phyloP scores from a whole-genome alignment of 805 yeast species.

The Candida sanyiensis region DNA sequence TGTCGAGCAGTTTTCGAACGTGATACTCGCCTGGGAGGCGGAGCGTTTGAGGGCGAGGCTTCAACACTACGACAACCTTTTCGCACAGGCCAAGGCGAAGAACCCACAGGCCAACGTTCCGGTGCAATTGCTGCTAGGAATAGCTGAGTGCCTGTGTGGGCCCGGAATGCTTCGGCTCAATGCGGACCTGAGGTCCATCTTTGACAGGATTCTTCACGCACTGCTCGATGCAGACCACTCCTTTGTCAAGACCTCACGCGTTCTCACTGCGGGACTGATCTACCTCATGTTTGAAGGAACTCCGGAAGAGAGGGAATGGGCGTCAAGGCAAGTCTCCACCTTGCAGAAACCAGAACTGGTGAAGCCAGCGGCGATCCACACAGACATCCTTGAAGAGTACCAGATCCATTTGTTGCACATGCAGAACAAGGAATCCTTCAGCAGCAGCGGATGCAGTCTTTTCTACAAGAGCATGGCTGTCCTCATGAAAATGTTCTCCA shows the following conservation, averaged over 20 bases:
- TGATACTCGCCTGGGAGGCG: slow-evolving; percentile 26
- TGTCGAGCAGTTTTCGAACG: slow-evolving; percentile 19
- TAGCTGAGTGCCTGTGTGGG: slow-evolving; percentile 46
- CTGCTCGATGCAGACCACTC: slow-evolving; percentile 27
- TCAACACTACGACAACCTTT: not conserved
- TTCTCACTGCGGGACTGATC: slow-evolving; percentile 44
- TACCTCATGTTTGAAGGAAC: slow-evolving; percentile 53
- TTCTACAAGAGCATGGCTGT: slow-evolving; percentile 45
- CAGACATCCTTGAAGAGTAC: slow-evolving; percentile 50
- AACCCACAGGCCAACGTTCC: slow-evolving; percentile 12
- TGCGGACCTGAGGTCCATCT: slow-evolving; percentile 30
- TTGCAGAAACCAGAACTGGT: slow-evolving; percentile 11
- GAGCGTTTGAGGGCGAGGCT: slow-evolving; percentile 16
- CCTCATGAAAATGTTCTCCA: slow-evolving; percentile 32
- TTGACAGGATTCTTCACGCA: slow-evolving; percentile 32
- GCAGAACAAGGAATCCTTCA: slow-evolving; percentile 48
- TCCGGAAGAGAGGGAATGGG: slow-evolving; percentile 42
- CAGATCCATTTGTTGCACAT: slow-evolving; percentile 44
- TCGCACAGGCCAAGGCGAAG: not conserved
- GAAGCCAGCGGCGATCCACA: slow-evolving; percentile 23
- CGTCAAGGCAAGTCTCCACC: slow-evolving; percentile 29
- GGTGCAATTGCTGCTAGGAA: slow-evolving; percentile 19
- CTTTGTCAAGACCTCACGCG: slow-evolving; percentile 20
- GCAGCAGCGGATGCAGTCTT: slow-evolving; percentile 32
- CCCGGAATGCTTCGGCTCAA: slow-evolving; percentile 44